A percentile compares a stretch with the other conserved stretches of the same genome.
Evolutionary conservation across 2,329 filamentous ascomycete species (phyloP).

Genomic region (Colletotrichum sp.): DNA sequence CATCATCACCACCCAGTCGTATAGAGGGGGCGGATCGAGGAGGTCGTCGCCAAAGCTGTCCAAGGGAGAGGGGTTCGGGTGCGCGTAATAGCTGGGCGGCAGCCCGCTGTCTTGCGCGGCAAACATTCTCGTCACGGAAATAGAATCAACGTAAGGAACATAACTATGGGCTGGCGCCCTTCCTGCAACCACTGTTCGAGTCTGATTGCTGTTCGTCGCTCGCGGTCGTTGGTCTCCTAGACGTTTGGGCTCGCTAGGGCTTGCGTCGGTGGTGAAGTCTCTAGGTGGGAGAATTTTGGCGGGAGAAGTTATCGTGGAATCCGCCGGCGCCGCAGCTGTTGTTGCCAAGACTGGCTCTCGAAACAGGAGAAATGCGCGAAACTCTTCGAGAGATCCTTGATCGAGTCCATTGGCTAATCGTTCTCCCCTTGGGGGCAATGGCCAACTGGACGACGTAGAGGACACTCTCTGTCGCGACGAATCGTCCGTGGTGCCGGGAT

Average conservation of each 20-base stretch:
- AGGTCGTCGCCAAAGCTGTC: constrained; percentile 32
- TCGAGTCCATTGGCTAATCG: background rate
- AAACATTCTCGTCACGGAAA: constrained; percentile 31
- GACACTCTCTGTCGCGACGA: background rate
- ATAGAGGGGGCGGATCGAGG: constrained; percentile 30
- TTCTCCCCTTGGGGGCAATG: background rate
- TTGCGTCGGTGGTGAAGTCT: background rate
- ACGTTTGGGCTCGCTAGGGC: background rate
- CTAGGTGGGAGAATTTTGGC: background rate
- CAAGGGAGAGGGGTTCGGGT: constrained; percentile 33
- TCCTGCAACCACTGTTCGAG: background rate
- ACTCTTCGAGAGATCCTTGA: background rate
- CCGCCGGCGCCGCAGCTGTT: background rate
- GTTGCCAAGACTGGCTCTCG: background rate
- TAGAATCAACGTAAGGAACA: constrained; percentile 26
- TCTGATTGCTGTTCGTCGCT: background rate
- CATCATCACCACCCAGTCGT: constrained; percentile 29
- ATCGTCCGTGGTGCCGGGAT: background rate
- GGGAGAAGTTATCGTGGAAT: background rate
- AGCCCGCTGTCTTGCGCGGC: constrained; percentile 14
- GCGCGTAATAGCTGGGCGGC: constrained; percentile 28
- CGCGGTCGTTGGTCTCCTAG: background rate
- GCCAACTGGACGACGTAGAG: background rate
- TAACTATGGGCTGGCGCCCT: constrained; percentile 18
- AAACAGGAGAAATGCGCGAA: background rate